Conservation (phyloP, 2,329 filamentous ascomycete genomes). For the Cladosporium phlei region DNA sequence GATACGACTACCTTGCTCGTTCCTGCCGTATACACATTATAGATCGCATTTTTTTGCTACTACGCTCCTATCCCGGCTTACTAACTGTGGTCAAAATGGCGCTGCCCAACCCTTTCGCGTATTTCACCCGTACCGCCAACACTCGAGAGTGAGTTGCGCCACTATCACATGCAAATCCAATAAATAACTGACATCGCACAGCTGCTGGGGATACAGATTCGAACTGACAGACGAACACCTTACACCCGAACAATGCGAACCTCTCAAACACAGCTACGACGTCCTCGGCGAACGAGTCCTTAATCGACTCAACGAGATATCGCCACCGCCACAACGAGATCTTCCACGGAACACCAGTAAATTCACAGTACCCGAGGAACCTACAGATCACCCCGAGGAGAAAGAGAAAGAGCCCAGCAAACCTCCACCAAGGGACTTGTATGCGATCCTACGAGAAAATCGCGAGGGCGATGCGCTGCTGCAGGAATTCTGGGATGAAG, state of each 20-base stretch:
- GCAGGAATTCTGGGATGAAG: constrained; percentile 58
- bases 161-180: constrained; percentile 17
- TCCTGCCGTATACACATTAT: too few relatives aligned
- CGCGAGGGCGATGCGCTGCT: constrained; percentile 53
- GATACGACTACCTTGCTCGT: too few relatives aligned
- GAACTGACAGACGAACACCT: constrained; percentile 63
- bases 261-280: constrained; percentile 64
- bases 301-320: constrained; percentile 58
- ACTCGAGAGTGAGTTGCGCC: constrained; percentile 35
- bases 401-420: constrained; percentile 26
- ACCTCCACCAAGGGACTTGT: constrained; percentile 53
- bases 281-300: constrained; percentile 62
- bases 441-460: constrained; percentile 57
- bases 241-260: constrained; percentile 54
- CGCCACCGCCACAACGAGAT: constrained; percentile 40
- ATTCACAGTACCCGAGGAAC: constrained; percentile 23
- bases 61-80: too few relatives aligned
- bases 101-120: constrained; percentile 39
- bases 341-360: constrained; percentile 37
- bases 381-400: constrained; percentile 16
- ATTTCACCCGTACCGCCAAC: constrained; percentile 35
- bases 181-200: constrained; percentile 25
- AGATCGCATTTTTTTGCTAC: too few relatives aligned
- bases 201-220: constrained; percentile 63
- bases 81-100: constrained; percentile 36